Base-by-base conservation (phyloP, 306 rosid species). In the Castanea crenata region DNA sequence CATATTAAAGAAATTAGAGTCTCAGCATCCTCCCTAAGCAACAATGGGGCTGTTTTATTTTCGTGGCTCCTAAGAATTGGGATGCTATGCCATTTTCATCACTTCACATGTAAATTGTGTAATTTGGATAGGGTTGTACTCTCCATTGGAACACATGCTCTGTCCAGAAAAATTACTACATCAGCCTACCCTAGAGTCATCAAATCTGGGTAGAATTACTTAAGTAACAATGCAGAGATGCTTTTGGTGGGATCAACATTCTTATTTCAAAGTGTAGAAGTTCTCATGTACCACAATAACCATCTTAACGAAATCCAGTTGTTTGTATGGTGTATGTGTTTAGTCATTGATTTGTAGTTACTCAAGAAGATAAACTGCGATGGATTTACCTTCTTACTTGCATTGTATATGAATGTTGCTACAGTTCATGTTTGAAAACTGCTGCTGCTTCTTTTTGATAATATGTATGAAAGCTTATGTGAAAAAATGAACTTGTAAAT, bases 1-100 rank as follows among this genome's bases (percentile, higher is more conserved):
- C 81, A 69, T 92, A 61, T 55, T 93, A 58, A 90, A 88, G 80
- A 93, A 89, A 85, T 73, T 93, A 69, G 93, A 91, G 29, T 78
- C 81, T 5, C 78, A 86, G 76, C 56, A 80, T 81, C 87, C 88
- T 80, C 82, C 91, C 65, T 86, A 85, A 79, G 79, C 76, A 74
- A 35, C 75, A 69, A 78, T 9, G 71, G 83, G 54, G 70, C 27
- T 59, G 58, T 38, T 74, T 59, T 35, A 51, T 54, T 55, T 64
- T 65, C 71, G 20, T 78, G 71, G 74, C 76, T 61, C 75, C 76
- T 75, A 69, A 65, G 73, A 84, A 80, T 32, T 79, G 83, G 78
- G 86, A 68, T 81, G 59, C 74, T 81, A 73, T 81, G 81, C 93
- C 83, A 77, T 71, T 41, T 49, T 74, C 76, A 77, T 54, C 71